phyloP scores from a whole-genome alignment of 2,329 filamentous ascomycete species.

The Neofusicoccum ribis region DNA sequence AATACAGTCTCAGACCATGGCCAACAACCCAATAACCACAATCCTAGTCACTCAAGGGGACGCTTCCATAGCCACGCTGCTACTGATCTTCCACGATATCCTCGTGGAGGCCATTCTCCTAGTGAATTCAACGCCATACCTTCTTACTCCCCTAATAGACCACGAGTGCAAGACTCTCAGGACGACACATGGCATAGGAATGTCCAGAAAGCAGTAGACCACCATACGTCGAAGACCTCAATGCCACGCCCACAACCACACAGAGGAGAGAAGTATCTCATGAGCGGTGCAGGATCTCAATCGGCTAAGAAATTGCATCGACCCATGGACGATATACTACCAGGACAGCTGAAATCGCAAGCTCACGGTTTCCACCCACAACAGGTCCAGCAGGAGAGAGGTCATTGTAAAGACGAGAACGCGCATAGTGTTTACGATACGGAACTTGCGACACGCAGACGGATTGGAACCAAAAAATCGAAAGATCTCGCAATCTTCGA shows the following conservation, averaged over 20 bases:
- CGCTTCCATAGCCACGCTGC: neutral
- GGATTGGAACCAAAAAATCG: neutral
- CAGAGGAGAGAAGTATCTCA: neutral
- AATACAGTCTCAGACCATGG: neutral
- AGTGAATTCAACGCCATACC: neutral
- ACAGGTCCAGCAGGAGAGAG: neutral
- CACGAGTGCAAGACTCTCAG: neutral
- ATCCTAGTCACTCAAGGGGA: neutral
- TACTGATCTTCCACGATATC: neutral
- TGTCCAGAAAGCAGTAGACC: too few relatives aligned
- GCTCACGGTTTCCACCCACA: too few relatives aligned
- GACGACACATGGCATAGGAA: neutral
- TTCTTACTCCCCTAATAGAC: neutral
- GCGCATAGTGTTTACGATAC: neutral
- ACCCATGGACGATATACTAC: neutral
- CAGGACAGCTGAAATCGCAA: neutral
- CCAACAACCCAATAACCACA: neutral
- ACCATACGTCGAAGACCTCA: neutral
- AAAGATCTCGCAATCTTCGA: neutral
- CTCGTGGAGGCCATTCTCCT: neutral
- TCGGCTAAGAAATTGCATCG: neutral
- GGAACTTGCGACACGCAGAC: neutral
- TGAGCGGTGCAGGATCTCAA: neutral
- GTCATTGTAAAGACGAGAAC: neutral
- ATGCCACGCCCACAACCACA: neutral